These are phyloP conservation scores for Hymenoscyphus scutula DNA, from an alignment of 2,329 filamentous ascomycete species.

Conservation along the genomic window DNA sequence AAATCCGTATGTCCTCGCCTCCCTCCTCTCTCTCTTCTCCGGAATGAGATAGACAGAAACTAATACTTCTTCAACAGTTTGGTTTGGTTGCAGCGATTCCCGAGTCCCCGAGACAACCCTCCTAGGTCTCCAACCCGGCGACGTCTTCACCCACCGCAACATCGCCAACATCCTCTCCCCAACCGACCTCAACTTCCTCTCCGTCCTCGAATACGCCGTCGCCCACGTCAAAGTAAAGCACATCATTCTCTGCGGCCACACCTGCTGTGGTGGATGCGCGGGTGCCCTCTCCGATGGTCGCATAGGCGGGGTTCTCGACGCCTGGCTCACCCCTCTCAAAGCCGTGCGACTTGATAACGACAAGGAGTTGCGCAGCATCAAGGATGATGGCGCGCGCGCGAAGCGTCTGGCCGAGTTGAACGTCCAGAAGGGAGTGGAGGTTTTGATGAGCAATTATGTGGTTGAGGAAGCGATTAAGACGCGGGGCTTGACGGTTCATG, in stretches of 20 bases:
- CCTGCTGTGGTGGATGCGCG: conserved; percentile 63
- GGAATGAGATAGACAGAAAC: not conserved
- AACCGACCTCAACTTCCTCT: conserved; percentile 70
- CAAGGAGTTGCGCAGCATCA: conserved; percentile 54
- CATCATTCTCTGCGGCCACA: conserved; percentile 69
- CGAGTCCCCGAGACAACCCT: conserved; percentile 82
- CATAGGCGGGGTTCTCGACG: conserved; percentile 54
- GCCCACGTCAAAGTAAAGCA: conserved; percentile 68
- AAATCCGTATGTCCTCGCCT: conserved; percentile 50
- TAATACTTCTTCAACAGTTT: conserved; percentile 49
- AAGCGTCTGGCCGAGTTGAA: conserved; percentile 73
- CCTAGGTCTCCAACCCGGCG: conserved; percentile 73
- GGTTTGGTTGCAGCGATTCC: conserved; percentile 85
- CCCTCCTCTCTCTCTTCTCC: not conserved
- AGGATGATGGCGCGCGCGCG: conserved; percentile 53
- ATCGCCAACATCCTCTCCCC: conserved; percentile 80
- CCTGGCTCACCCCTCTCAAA: conserved; percentile 53
- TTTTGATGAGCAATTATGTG: conserved; percentile 65
- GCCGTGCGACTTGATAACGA: conserved; percentile 46
- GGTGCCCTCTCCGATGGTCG: conserved; percentile 51
- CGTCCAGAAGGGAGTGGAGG: conserved; percentile 65
- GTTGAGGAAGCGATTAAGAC: conserved; percentile 70
- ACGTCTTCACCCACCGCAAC: conserved; percentile 88
- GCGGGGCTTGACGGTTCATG: conserved; percentile 71
- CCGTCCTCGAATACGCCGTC: conserved; percentile 79